Base-by-base conservation (phyloP, 78 protist genomes). In the Tieghemostelium lacteum region DNA sequence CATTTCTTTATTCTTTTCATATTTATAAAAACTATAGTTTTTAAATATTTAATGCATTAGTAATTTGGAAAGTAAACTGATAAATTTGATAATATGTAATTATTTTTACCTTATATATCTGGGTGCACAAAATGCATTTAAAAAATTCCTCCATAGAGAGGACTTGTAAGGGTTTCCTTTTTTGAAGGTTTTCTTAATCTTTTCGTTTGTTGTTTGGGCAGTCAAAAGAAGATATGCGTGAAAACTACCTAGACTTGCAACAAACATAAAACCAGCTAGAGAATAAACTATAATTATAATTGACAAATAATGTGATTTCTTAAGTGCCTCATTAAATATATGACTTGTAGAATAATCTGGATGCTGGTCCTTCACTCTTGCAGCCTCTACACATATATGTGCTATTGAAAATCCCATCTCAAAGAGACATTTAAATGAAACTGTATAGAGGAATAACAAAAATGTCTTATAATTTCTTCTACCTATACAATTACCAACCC, bases 401-500 rank as follows among this genome's bases (percentile, higher is more conserved):
- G 86, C 77, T 1, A 87, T 55, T n/a, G 76, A 87, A 42, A 87
- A 74, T n/a, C 69, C 93, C 45, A 76, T 71, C 4, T 64, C 39
- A 45, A 42, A 87, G 19, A 62, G n/a, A 74, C 93, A 87, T 34
- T 61, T 64, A 29, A 61, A 74, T 22, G 75, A 70, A 3, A 74
- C 14, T 33, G 77, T 40, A 50, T 70, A 69, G 22, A 87, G 40
- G 65, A 87, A 87, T 29, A 69, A 87, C 70, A 87, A 66, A 87
- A 87, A 87, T 28, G 70, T 70, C 26, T 76, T 75, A 40, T 87
- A 87, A 49, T 87, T 87, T 70, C 93, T 60, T 70, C 93, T 73
- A 5, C 93, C 93, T 29, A 87, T 87, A 63, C 93, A 87, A 57
- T 72, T 87, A 16, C 93, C 93, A 45, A 76, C 86, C 93, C 85